phyloP scores from a whole-genome alignment of 352 stramenopile genomes.

The Phytophthora chlamydospora region DNA sequence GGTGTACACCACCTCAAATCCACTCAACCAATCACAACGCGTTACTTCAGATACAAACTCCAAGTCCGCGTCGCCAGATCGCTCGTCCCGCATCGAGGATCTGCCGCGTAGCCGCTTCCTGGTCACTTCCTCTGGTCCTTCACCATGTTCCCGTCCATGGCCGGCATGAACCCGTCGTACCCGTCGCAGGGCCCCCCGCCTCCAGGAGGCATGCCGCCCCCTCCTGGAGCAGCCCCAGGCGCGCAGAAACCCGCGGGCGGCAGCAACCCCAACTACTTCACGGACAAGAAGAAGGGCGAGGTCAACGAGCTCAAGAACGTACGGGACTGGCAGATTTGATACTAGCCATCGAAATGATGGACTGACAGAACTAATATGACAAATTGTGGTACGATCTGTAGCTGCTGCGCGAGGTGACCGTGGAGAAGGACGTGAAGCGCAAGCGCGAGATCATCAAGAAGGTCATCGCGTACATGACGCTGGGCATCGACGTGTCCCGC shows the following conservation, averaged over 20 bases:
- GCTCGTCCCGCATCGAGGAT: constrained; percentile 12
- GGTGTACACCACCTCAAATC: too few relatives aligned
- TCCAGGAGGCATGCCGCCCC: constrained; percentile 29
- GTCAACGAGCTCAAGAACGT: constrained; percentile 96
- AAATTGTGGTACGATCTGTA: constrained; percentile 25
- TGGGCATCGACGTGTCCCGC: constrained; percentile 98
- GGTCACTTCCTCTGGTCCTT: neutral
- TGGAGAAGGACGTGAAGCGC: constrained; percentile 97
- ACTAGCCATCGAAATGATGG: neutral
- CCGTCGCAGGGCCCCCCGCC: constrained; percentile 28
- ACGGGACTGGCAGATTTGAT: constrained; percentile 25
- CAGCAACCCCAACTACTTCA: constrained; percentile 83
- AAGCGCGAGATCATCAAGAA: constrained; percentile 99
- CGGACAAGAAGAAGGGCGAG: constrained; percentile 95
- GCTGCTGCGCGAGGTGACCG: constrained; percentile 96
- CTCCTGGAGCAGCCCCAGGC: constrained; percentile 19
- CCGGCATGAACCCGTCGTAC: constrained; percentile 39
- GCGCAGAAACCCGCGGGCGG: constrained; percentile 29
- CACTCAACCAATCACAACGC: too few relatives aligned
- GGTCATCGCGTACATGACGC: constrained; percentile 99
- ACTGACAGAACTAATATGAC: constrained; percentile 7
- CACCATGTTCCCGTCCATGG: constrained; percentile 42
- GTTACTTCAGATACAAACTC: too few relatives aligned
- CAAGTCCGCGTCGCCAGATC: too few relatives aligned
- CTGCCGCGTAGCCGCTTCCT: constrained; percentile 22